These are phyloP conservation scores for Cladosporium halotolerans DNA, from an alignment of 2,329 filamentous ascomycete species.

Conservation along the genomic window DNA sequence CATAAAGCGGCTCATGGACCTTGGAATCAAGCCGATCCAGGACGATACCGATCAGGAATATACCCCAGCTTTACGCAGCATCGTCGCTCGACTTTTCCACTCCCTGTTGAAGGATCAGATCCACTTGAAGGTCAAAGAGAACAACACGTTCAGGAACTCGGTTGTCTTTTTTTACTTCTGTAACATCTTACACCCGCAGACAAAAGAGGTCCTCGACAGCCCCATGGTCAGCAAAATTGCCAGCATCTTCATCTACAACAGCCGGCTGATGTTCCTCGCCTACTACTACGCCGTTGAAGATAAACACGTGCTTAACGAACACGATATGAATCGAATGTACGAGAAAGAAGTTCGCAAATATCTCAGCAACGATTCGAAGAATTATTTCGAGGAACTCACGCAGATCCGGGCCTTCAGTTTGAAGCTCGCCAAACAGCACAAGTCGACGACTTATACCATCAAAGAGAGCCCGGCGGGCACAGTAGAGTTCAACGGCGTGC, in stretches of 20 bases:
- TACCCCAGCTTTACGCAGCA: background rate
- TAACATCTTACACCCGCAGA: background rate
- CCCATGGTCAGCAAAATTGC: background rate
- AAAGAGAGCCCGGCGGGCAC: background rate
- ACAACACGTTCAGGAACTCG: background rate
- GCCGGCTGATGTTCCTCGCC: background rate
- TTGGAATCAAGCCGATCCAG: background rate
- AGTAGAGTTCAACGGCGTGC: background rate
- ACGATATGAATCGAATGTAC: background rate
- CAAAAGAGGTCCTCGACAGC: background rate
- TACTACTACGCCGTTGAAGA: background rate
- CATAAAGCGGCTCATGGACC: background rate
- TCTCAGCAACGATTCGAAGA: background rate
- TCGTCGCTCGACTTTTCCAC: background rate
- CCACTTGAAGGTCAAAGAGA: background rate
- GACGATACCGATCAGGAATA: background rate
- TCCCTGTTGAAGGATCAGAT: background rate
- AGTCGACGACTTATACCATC: background rate
- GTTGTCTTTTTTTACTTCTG: background rate
- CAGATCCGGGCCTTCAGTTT: background rate
- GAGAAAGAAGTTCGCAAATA: background rate
- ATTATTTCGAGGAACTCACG: background rate
- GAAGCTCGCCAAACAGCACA: background rate
- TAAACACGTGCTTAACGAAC: background rate
- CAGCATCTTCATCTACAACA: background rate